Evolutionary conservation across 164 flowering plant species (phyloP).

Genomic region (Amborella trichopoda): DNA sequence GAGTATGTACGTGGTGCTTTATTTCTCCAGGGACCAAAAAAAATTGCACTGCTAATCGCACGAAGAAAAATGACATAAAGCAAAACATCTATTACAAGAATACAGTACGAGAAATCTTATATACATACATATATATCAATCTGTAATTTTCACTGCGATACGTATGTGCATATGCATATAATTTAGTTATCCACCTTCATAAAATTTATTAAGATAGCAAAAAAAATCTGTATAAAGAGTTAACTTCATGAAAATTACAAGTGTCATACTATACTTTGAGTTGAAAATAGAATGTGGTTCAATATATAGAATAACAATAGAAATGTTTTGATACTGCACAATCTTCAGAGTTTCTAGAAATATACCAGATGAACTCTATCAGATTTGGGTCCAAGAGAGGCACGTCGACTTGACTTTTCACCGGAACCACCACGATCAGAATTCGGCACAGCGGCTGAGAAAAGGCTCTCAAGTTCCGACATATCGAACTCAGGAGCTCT

Average conservation of each 20-base stretch:
- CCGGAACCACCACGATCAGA: constrained; percentile 31
- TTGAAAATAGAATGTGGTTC: too few species aligned
- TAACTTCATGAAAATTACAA: too few species aligned
- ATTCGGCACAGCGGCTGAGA: constrained; percentile 67
- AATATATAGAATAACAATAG: too few species aligned
- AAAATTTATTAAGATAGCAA: neutral
- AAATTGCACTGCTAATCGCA: neutral
- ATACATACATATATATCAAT: too few species aligned
- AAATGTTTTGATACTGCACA: neutral
- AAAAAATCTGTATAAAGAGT: too few species aligned
- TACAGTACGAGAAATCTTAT: too few species aligned
- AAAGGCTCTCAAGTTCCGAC: constrained; percentile 83
- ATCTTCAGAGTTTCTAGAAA: neutral
- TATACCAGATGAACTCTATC: constrained; percentile 88
- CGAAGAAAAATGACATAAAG: neutral
- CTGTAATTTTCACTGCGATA: too few species aligned
- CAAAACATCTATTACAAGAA: neutral
- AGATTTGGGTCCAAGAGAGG: constrained; percentile 41
- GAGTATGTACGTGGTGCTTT: neutral
- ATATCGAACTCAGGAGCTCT: constrained; percentile 97
- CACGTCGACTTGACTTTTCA: constrained; percentile 38
- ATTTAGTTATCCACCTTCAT: neutral
- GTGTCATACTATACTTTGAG: too few species aligned
- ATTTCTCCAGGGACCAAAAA: neutral
- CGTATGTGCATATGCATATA: too few species aligned